Percentiles rank a stretch among this genome's conserved stretches.
Evolutionary conservation across 108 stramenopile genomes (phyloP).

Genomic region (Parmales sp.): DNA sequence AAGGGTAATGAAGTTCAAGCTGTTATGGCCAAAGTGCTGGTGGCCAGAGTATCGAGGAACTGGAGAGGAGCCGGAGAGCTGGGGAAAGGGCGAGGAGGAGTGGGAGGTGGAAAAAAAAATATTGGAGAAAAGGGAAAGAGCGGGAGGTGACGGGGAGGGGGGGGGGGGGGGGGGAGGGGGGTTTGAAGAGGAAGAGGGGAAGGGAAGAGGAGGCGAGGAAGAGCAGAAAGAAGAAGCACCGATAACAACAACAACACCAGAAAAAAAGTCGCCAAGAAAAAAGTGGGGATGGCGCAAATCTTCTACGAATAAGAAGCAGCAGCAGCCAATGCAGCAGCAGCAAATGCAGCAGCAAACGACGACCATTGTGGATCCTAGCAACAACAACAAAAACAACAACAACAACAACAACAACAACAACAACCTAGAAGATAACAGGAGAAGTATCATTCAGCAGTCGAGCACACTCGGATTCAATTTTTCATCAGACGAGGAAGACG

Average conservation of each 20-base stretch:
- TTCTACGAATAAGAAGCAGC: not conserved
- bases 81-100: constrained; percentile 5
- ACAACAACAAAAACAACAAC: no score
- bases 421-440: no score
- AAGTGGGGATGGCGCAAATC: not conserved
- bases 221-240: not conserved
- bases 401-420: no score
- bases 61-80: not conserved
- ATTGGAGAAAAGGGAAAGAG: not conserved
- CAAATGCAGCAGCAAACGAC: no score
- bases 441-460: no score
- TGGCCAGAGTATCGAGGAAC: not conserved
- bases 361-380: no score
- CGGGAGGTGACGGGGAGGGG: not conserved
- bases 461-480: no score
- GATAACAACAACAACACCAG: no score
- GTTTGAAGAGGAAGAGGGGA: not conserved
- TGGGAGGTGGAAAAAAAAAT: not conserved
- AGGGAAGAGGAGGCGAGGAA: not conserved
- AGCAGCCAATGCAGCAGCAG: no score
- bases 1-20: constrained; percentile 10
- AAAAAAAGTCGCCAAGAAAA: not conserved
- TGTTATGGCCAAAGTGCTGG: not conserved
- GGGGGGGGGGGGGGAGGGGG: not conserved
- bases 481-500: no score